Percentiles rank a stretch among this genome's conserved stretches.
These are phyloP conservation scores for Drechslerella dactyloides DNA, from an alignment of 2,329 filamentous ascomycete species.

Conservation along the genomic window DNA sequence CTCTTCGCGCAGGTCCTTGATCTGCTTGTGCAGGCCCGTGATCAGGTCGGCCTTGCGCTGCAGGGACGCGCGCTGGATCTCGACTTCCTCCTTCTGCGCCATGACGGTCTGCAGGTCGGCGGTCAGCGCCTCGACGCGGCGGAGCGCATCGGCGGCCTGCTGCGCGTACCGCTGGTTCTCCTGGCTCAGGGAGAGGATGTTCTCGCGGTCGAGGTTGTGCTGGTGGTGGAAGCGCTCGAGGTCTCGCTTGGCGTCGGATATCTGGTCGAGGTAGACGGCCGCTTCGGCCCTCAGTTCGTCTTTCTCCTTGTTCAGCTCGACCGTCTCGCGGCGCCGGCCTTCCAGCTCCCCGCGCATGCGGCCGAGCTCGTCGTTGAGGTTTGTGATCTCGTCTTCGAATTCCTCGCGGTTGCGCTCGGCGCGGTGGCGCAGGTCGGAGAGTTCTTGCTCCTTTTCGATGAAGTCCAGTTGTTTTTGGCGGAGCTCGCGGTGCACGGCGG, in stretches of 20 bases:
- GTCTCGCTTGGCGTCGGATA: conserved; percentile 38
- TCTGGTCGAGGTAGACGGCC: conserved; percentile 44
- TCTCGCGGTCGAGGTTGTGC: conserved; percentile 39
- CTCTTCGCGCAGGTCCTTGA: conserved; percentile 41
- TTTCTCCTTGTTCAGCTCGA: conserved; percentile 43
- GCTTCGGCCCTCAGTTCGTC: conserved; percentile 45
- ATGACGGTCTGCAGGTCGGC: conserved; percentile 46
- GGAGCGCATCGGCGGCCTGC: conserved; percentile 42
- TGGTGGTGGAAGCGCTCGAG: conserved; percentile 34
- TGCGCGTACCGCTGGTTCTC: conserved; percentile 43
- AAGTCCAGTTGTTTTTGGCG: conserved; percentile 36
- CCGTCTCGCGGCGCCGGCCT: conserved; percentile 25
- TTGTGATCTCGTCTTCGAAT: conserved; percentile 44
- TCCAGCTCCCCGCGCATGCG: conserved; percentile 22
- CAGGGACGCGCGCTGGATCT: conserved; percentile 22
- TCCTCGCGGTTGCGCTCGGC: conserved; percentile 38
- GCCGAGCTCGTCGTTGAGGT: conserved; percentile 20
- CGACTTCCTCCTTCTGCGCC: conserved; percentile 39
- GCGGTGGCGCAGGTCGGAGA: conserved; percentile 32
- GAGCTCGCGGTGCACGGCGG: conserved; percentile 30
- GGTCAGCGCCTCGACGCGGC: conserved; percentile 42
- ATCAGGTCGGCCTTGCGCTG: conserved; percentile 46
- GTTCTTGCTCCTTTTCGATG: conserved; percentile 47
- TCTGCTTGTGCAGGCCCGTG: conserved; percentile 45
- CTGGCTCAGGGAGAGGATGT: conserved; percentile 27